phyloP scores from a whole-genome alignment of 2,329 filamentous ascomycete genomes.

The Pseudogymnoascus sp. region DNA sequence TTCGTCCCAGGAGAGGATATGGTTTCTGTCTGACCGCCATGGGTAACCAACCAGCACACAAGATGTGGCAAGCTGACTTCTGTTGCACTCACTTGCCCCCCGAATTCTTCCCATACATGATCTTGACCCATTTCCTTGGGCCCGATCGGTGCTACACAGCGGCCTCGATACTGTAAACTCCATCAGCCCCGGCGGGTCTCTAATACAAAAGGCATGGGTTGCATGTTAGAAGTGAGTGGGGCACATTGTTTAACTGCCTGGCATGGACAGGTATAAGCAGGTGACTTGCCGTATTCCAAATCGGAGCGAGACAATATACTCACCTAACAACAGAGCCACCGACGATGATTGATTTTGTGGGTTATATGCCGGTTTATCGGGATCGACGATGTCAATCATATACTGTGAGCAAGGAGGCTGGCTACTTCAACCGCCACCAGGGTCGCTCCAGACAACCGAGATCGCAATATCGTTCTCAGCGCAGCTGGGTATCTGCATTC shows the following conservation, averaged over 20 bases:
- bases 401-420: background rate
- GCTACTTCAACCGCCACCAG: background rate
- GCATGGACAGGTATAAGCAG: background rate
- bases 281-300: conserved; percentile 1
- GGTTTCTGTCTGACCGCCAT: background rate
- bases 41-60: conserved; percentile 2
- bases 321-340: background rate
- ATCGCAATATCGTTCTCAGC: background rate
- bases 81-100: background rate
- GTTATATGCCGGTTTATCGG: background rate
- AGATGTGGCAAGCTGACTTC: background rate
- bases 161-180: background rate
- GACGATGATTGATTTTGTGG: background rate
- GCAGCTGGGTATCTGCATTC: background rate
- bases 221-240: background rate
- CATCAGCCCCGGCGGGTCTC: background rate
- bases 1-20: background rate
- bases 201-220: background rate
- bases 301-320: background rate
- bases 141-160: background rate
- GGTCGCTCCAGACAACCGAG: background rate
- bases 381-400: background rate
- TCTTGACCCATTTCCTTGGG: background rate
- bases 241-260: background rate
- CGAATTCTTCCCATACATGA: background rate